phyloP scores from a whole-genome alignment of 208 protist species.

The Wallacemonas sp. region DNA sequence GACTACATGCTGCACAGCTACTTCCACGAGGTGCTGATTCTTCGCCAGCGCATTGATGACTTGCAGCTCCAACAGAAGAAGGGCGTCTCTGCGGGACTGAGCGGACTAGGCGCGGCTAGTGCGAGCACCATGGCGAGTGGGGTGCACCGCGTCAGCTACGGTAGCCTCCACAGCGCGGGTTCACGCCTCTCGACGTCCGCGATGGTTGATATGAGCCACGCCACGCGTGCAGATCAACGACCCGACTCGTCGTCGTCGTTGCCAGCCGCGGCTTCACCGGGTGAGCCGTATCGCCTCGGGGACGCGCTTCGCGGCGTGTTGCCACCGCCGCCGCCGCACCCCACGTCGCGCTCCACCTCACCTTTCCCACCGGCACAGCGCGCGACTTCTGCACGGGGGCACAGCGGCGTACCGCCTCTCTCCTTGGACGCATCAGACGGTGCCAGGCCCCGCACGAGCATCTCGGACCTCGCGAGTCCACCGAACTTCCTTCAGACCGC shows the following conservation, averaged over 20 bases:
- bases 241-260: no score
- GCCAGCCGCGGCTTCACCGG: neutral
- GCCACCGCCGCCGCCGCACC: no score
- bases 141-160: neutral
- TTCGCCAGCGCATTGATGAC: slow-evolving; percentile 53
- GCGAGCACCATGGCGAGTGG: neutral
- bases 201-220: no score
- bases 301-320: neutral
- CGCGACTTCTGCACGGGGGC: no score
- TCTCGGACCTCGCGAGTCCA: neutral
- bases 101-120: neutral
- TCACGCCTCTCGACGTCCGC: slow-evolving; percentile 5
- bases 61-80: slow-evolving; percentile 27
- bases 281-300: neutral
- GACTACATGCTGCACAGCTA: slow-evolving; percentile 84
- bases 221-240: no score
- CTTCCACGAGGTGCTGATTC: slow-evolving; percentile 75
- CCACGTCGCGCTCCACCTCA: no score
- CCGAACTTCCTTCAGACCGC: neutral
- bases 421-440: no score
- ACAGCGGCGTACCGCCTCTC: no score
- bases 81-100: slow-evolving; percentile 2
- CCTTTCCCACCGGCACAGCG: no score
- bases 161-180: neutral
- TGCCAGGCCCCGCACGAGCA: neutral